A percentile compares a stretch with the other conserved stretches of the same genome.
These are phyloP conservation scores for Penicillium sp. DNA, from an alignment of 2,329 filamentous ascomycete genomes.

Conservation along the genomic window DNA sequence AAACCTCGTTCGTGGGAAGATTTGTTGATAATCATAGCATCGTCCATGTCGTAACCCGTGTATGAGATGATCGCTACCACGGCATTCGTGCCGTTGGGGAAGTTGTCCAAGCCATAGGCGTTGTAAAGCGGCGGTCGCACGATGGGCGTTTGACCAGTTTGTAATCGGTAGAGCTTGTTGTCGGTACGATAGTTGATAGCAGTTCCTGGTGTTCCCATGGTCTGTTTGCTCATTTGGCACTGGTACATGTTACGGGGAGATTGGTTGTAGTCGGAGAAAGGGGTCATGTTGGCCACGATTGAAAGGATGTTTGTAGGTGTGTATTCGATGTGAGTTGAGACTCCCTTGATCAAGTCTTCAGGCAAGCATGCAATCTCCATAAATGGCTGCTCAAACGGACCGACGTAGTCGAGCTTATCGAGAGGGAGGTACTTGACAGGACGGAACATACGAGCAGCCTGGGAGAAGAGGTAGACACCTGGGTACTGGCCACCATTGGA, in stretches of 20 bases:
- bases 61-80: conserved; percentile 98
- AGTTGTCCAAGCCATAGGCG: conserved; percentile 95
- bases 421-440: conserved; percentile 91
- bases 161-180: conserved; percentile 94
- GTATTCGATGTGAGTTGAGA: conserved; percentile 92
- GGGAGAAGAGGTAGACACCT: conserved; percentile 90
- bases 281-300: conserved; percentile 97
- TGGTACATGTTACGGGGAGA: conserved; percentile 99
- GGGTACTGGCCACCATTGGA: conserved; percentile 94
- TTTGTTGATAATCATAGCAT: conserved; percentile 99
- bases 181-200: conserved; percentile 86
- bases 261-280: conserved; percentile 98
- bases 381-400: conserved; percentile 94
- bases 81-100: conserved; percentile 93
- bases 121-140: conserved; percentile 93
- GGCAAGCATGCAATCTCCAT: conserved; percentile 97
- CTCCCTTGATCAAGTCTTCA: conserved; percentile 81
- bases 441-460: conserved; percentile 82
- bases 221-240: conserved; percentile 99
- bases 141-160: conserved; percentile 94
- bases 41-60: conserved; percentile 99
- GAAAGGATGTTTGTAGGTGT: conserved; percentile 96
- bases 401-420: conserved; percentile 84
- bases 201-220: conserved; percentile 94
- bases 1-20: conserved; percentile 95